A percentile compares a stretch with the other conserved stretches of the same genome.
Conservation (phyloP, 371 early-diverging fungal species). For the Circinella minor region DNA sequence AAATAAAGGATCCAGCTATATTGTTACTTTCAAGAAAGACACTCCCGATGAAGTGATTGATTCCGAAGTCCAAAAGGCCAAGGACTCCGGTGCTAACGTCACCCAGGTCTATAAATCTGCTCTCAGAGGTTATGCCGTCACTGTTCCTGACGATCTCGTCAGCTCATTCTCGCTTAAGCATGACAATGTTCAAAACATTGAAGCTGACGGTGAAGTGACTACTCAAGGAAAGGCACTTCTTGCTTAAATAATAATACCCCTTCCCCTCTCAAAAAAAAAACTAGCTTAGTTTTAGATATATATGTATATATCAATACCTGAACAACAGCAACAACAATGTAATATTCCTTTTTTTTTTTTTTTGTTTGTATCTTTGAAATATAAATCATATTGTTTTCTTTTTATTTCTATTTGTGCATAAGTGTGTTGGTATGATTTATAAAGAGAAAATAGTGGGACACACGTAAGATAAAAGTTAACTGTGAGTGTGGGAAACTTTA, state of each 20-base stretch:
- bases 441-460: too few species aligned
- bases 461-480: too few species aligned
- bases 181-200: constrained; percentile 43
- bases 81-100: constrained; percentile 44
- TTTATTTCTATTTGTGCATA: too few species aligned
- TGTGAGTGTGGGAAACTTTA: too few species aligned
- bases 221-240: constrained; percentile 41
- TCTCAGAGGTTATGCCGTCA: constrained; percentile 53
- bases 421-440: too few species aligned
- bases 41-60: constrained; percentile 53
- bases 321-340: too few species aligned
- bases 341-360: too few species aligned
- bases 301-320: too few species aligned
- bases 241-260: background rate
- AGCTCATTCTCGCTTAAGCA: constrained; percentile 32
- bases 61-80: constrained; percentile 32
- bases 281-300: too few species aligned
- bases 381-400: too few species aligned
- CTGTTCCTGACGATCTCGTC: constrained; percentile 46
- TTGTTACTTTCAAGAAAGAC: constrained; percentile 49
- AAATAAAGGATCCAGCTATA: constrained; percentile 36
- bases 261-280: too few species aligned
- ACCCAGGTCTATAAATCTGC: constrained; percentile 43
- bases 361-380: too few species aligned
- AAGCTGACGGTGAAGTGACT: constrained; percentile 61